Conservation (phyloP, 495 filamentous ascomycete species). For the Daldinia vernicosa region DNA sequence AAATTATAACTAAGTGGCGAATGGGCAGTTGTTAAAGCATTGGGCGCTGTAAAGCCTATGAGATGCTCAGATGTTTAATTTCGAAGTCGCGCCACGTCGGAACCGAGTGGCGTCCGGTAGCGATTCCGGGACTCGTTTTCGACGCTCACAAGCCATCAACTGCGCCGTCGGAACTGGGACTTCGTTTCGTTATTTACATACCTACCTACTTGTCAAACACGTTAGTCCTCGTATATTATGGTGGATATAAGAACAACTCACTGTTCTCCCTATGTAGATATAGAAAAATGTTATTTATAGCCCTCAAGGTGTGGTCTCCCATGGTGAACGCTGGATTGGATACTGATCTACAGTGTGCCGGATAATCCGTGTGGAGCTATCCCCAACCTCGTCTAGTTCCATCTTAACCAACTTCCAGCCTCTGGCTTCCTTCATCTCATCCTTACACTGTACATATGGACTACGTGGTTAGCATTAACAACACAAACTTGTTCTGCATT, state of each 20-base stretch:
- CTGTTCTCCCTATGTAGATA: neutral
- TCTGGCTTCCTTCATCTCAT: conserved; percentile 14
- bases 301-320: neutral
- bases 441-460: conserved; percentile 3
- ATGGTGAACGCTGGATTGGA: conserved; percentile 1
- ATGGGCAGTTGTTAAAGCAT: neutral
- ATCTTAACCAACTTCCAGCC: conserved; percentile 30
- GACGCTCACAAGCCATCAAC: conserved; percentile 14
- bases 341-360: conserved; percentile 4
- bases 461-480: conserved; percentile 4
- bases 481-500: conserved; percentile 15
- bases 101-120: conserved; percentile 8
- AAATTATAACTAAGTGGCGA: neutral
- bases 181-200: neutral
- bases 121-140: conserved; percentile 10
- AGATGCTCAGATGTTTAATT: neutral
- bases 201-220: neutral
- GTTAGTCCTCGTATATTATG: neutral
- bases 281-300: neutral
- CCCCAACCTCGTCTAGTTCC: conserved; percentile 28
- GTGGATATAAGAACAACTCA: neutral
- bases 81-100: neutral
- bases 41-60: neutral
- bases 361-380: conserved; percentile 6
- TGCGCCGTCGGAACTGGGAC: conserved; percentile 22